These are phyloP conservation scores for Oldenlandia corymbosa DNA, from an alignment of 257 asterid species.

Conservation along the genomic window DNA sequence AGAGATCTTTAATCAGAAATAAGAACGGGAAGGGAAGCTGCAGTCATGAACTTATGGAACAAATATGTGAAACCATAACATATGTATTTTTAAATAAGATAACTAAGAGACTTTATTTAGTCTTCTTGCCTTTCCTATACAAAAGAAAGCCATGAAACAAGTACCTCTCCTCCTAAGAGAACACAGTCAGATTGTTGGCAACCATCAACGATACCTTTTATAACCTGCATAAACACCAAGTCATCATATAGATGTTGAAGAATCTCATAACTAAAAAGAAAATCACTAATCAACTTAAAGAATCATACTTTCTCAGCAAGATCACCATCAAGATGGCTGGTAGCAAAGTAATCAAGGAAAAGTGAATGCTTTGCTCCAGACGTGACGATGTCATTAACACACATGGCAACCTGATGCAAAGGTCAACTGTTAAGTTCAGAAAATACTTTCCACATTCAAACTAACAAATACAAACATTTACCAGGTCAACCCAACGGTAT, in stretches of 20 bases:
- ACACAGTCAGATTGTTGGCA: constrained; percentile 81
- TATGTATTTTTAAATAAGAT: too few species aligned
- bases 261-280: neutral
- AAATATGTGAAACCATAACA: too few species aligned
- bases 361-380: constrained; percentile 96
- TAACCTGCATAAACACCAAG: constrained; percentile 53
- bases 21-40: too few species aligned
- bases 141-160: too few species aligned
- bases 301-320: constrained; percentile 82
- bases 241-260: neutral
- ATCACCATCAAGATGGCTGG: constrained; percentile 84
- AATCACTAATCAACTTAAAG: neutral
- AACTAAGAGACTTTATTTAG: too few species aligned
- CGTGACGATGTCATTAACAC: constrained; percentile 92
- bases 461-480: constrained; percentile 16
- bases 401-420: constrained; percentile 83
- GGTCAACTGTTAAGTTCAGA: constrained; percentile 10
- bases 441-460: neutral
- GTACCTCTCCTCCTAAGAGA: constrained; percentile 99
- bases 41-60: too few species aligned
- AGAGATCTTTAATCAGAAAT: too few species aligned
- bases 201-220: constrained; percentile 88
- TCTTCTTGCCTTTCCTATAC: too few species aligned
- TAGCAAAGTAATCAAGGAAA: constrained; percentile 95
- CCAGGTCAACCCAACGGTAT: constrained; percentile 96